Evolutionary conservation across 495 filamentous ascomycete genomes (phyloP).

Genomic region (Aspergillus hancockii): DNA sequence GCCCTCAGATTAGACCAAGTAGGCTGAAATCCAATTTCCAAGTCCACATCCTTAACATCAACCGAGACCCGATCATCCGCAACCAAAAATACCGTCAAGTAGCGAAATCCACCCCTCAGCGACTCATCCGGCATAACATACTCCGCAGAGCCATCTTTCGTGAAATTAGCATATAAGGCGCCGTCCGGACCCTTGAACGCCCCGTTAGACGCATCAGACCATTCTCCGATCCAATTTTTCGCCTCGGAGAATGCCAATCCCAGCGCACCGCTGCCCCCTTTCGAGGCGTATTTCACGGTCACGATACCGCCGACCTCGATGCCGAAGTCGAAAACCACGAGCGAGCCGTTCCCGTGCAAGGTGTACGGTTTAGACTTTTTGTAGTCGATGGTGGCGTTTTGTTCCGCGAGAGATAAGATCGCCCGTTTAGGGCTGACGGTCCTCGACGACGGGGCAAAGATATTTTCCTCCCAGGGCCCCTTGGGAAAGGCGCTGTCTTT

Average conservation of each 20-base stretch:
- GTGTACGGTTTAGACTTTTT: constrained; percentile 30
- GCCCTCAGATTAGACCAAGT: constrained; percentile 64
- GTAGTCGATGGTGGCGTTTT: constrained; percentile 28
- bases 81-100: constrained; percentile 57
- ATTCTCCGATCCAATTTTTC: constrained; percentile 62
- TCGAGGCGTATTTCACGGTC: constrained; percentile 48
- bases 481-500: constrained; percentile 49
- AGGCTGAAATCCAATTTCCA: constrained; percentile 60
- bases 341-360: constrained; percentile 47
- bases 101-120: constrained; percentile 62
- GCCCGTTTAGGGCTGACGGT: constrained; percentile 51
- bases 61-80: constrained; percentile 35
- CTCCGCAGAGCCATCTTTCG: constrained; percentile 37
- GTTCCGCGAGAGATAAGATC: constrained; percentile 35
- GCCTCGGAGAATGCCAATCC: constrained; percentile 65
- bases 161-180: constrained; percentile 54
- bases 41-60: constrained; percentile 39
- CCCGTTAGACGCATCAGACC: constrained; percentile 60
- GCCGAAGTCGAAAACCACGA: constrained; percentile 58
- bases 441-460: constrained; percentile 57
- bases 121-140: constrained; percentile 56
- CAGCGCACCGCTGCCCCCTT: constrained; percentile 43
- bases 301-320: constrained; percentile 60
- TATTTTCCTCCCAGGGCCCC: constrained; percentile 62
- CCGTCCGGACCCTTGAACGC: constrained; percentile 52